Evolutionary conservation across 2,329 filamentous ascomycete species (phyloP), one percentile per base, ranked within the genome.

Genomic region (Colletotrichum sp.): DNA sequence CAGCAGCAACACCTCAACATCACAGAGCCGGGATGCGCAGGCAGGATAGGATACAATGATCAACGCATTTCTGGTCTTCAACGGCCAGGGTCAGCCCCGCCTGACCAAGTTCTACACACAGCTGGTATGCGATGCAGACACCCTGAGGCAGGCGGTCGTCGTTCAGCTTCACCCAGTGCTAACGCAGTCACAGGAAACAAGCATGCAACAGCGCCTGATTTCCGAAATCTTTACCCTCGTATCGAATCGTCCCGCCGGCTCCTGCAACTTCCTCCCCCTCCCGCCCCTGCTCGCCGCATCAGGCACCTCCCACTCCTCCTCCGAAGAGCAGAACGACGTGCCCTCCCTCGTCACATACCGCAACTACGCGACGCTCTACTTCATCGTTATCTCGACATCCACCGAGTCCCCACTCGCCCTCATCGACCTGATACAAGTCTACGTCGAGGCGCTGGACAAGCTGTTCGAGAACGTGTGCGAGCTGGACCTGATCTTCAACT

Each of bases 81-180:
- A 99, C 83, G 98, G 98, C 88, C 95, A 96, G 81, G 97, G 97
- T 78, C 96, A 99, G 86, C 96, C 97, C 49, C 94, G 97, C 72
- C 91, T 99, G 84, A 99, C 96, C 81, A 99, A 99, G 83, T 99
- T 99, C 89, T 99, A 99, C 85, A 98, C 96, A 3, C 96, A 99
- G 84, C 92, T 99, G 79, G 96, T 98, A 86, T 77, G 87, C 24
- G 4, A 21, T 21, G 8, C n/a, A 5, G 26, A 2, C 28, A 21
- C 12, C 15, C 3, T 6, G 36, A 15, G 8, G 15, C 34, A 7
- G 21, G 62, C 34, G n/a, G 16, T 44, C 62, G 15, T 24, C 24
- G 2, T 26, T 0, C 7, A n/a, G 24, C n/a, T 18, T 24, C 9
- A 64, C 24, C 18, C 39, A 36, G 75, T 55, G n/a, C 16, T 30